phyloP scores from a whole-genome alignment of 352 stramenopile genomes.

The Hyaloperonospora brassicae region DNA sequence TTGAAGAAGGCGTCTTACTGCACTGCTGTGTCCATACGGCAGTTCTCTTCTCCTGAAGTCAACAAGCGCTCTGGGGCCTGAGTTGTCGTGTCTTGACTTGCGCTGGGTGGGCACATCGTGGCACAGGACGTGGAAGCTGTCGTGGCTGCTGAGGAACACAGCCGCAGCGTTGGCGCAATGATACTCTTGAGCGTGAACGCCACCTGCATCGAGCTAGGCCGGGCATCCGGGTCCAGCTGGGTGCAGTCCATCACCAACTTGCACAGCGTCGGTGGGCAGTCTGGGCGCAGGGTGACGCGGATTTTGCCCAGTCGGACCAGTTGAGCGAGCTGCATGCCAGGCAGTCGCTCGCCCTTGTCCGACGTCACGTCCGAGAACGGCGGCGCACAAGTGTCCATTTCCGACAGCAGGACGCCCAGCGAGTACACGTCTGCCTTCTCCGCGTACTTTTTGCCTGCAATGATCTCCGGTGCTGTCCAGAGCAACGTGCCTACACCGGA shows the following conservation, averaged over 20 bases:
- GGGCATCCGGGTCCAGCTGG: conserved; percentile 51
- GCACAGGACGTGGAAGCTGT: conserved; percentile 17
- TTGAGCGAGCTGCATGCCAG: conserved; percentile 67
- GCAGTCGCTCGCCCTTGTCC: conserved; percentile 41
- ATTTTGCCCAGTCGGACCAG: conserved; percentile 51
- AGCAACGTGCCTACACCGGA: conserved; percentile 72
- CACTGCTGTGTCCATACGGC: no score
- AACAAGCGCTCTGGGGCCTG: no score
- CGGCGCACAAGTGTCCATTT: conserved; percentile 63
- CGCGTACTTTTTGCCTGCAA: conserved; percentile 79
- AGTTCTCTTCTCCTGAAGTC: no score
- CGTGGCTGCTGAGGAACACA: conserved; percentile 20
- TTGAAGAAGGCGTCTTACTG: no score
- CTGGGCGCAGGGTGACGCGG: conserved; percentile 40
- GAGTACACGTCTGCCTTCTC: conserved; percentile 88
- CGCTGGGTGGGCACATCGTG: conserved; percentile 7
- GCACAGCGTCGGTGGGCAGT: conserved; percentile 48
- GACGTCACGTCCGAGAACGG: conserved; percentile 52
- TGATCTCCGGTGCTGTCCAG: conserved; percentile 86
- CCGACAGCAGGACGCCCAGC: conserved; percentile 74
- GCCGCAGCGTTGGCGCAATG: conserved; percentile 43
- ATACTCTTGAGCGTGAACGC: conserved; percentile 72
- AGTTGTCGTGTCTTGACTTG: not conserved
- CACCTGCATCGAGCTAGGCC: conserved; percentile 65
- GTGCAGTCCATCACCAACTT: conserved; percentile 55